A percentile compares a stretch with the other conserved stretches of the same genome.
These are phyloP conservation scores for Wickerhamomyces bovis DNA, from an alignment of 805 yeast genomes.

Conservation along the genomic window DNA sequence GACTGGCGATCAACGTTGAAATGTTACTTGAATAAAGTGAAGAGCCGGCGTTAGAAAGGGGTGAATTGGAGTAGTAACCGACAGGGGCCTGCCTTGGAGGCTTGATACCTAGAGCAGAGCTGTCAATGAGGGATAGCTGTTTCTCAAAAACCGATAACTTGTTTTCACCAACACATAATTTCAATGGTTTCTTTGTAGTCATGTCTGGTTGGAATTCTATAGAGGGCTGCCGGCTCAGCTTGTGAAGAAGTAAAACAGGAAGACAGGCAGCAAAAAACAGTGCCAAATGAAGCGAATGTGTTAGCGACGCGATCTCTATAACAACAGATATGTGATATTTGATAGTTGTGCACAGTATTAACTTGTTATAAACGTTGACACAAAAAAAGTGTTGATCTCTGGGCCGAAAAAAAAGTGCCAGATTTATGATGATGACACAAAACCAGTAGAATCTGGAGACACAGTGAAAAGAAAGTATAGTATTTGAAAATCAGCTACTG, in stretches of 20 bases:
- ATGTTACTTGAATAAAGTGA: constrained; percentile 4
- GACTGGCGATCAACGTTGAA: constrained; percentile 8
- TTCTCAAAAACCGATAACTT: constrained; percentile 19
- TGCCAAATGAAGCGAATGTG: neutral
- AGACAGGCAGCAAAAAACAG: no score
- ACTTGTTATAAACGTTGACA: neutral
- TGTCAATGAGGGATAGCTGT: constrained; percentile 13
- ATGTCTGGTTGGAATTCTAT: neutral
- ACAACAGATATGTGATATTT: neutral
- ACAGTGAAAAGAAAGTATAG: neutral
- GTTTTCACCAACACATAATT: constrained; percentile 7
- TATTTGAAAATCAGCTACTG: neutral
- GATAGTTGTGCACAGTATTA: neutral
- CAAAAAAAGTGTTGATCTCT: neutral
- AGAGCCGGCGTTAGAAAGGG: neutral
- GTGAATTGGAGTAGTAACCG: neutral
- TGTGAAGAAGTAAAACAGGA: no score
- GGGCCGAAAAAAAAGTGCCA: no score
- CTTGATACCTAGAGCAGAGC: constrained; percentile 3
- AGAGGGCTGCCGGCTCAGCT: no score
- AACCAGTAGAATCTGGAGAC: neutral
- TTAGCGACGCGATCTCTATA: neutral
- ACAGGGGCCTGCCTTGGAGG: neutral
- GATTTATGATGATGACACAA: neutral
- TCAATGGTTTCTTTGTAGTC: constrained; percentile 4